A percentile compares a stretch with the other conserved stretches of the same genome.
These are phyloP conservation scores for Cladophialophora yegresii DNA, from an alignment of 2,329 filamentous ascomycete genomes.

Conservation along the genomic window DNA sequence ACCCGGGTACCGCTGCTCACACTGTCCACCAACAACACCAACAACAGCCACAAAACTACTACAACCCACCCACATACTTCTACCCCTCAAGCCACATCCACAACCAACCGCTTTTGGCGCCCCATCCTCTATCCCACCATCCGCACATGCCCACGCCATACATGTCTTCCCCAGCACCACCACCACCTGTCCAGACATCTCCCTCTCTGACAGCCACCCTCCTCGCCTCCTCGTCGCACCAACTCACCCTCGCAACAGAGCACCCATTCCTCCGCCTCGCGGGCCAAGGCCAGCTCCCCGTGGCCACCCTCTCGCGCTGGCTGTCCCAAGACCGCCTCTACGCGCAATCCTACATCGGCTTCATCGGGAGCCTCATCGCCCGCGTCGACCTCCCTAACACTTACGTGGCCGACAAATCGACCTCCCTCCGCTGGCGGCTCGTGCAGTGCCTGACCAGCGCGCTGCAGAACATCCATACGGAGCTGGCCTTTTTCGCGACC, in stretches of 20 bases:
- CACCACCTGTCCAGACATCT: neutral
- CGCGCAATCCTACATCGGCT: slow-evolving; percentile 68
- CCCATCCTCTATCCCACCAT: slow-evolving; percentile 6
- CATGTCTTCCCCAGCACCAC: slow-evolving; percentile 1
- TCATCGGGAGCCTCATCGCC: slow-evolving; percentile 64
- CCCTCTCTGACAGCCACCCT: slow-evolving; percentile 30
- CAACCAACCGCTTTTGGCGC: neutral
- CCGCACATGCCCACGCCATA: neutral
- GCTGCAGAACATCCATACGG: slow-evolving; percentile 66
- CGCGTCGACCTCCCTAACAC: slow-evolving; percentile 60
- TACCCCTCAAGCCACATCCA: slow-evolving; percentile 17
- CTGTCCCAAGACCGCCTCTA: slow-evolving; percentile 72
- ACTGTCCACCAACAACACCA: neutral
- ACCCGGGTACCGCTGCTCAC: neutral
- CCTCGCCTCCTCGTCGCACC: slow-evolving; percentile 22
- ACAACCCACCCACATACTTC: slow-evolving; percentile 7
- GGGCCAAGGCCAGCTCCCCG: slow-evolving; percentile 62
- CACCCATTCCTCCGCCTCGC: slow-evolving; percentile 67
- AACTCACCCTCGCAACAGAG: slow-evolving; percentile 54
- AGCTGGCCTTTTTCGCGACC: slow-evolving; percentile 68
- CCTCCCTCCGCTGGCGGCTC: slow-evolving; percentile 55
- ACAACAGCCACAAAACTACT: neutral
- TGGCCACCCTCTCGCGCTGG: slow-evolving; percentile 63
- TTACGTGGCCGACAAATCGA: slow-evolving; percentile 39
- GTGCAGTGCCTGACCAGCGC: slow-evolving; percentile 65